Evolutionary conservation across 805 yeast genomes (phyloP).

Genomic region (Candida ovalis): DNA sequence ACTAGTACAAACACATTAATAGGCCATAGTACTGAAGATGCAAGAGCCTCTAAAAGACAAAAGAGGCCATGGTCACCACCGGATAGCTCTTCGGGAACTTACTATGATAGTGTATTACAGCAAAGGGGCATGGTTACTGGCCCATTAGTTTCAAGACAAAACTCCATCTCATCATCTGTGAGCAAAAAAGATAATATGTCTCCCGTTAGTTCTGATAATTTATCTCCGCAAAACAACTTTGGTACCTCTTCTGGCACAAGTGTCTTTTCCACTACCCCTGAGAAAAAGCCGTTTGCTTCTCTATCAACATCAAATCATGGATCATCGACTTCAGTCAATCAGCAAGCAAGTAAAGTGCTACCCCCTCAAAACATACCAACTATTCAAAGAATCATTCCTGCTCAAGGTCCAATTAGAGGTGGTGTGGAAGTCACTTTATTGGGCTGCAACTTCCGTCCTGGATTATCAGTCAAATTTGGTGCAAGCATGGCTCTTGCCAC

Average conservation of each 20-base stretch:
- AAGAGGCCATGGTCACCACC: constrained; percentile 32
- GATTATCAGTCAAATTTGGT: constrained; percentile 83
- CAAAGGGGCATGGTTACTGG: constrained; percentile 15
- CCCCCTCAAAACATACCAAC: constrained; percentile 37
- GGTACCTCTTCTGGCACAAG: constrained; percentile 31
- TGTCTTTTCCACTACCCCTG: constrained; percentile 31
- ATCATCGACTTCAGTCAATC: background rate
- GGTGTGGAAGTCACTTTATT: constrained; percentile 92
- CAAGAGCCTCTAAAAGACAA: constrained; percentile 26
- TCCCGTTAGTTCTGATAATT: constrained; percentile 30
- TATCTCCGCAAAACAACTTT: constrained; percentile 30
- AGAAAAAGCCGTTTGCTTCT: constrained; percentile 16
- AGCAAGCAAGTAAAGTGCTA: background rate
- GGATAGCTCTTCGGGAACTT: constrained; percentile 20
- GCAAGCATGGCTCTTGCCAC: constrained; percentile 74
- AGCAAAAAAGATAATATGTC: constrained; percentile 28
- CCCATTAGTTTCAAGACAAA: constrained; percentile 13
- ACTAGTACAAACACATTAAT: background rate
- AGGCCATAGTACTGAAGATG: constrained; percentile 7
- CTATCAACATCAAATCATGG: background rate
- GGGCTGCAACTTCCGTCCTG: constrained; percentile 83
- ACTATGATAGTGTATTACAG: constrained; percentile 24
- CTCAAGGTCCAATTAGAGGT: constrained; percentile 93
- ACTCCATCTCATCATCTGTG: constrained; percentile 16
- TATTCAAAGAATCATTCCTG: constrained; percentile 87